Evolutionary conservation across 352 stramenopile species (phyloP).

Genomic region (Phytophthora quininea): DNA sequence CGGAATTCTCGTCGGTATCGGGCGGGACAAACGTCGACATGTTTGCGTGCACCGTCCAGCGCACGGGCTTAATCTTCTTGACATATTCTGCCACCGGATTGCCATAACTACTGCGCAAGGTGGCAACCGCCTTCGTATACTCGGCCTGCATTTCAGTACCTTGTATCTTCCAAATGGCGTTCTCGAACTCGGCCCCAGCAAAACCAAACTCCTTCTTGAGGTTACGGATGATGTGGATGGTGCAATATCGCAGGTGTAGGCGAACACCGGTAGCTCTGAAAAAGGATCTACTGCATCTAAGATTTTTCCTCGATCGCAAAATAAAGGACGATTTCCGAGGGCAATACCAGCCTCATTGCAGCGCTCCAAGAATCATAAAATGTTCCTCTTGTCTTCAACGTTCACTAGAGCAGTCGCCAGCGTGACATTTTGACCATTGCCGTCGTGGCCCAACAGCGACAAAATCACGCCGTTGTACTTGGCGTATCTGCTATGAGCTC

Average conservation of each 20-base stretch:
- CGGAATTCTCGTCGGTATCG: not conserved
- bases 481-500: conserved; percentile 14
- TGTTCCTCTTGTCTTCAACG: conserved; percentile 5
- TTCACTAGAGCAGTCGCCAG: conserved; percentile 4
- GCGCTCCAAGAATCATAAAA: conserved; percentile 11
- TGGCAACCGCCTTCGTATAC: not conserved
- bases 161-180: not conserved
- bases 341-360: conserved; percentile 3
- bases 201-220: not conserved
- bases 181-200: not conserved
- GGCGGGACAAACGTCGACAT: not conserved
- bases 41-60: not conserved
- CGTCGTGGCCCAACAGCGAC: not conserved
- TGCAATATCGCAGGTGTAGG: not conserved
- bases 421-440: conserved; percentile 8
- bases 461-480: conserved; percentile 13
- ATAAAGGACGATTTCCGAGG: not conserved
- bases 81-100: not conserved
- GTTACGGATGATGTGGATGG: not conserved
- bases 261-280: not conserved
- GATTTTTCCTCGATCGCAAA: conserved; percentile 7
- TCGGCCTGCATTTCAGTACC: not conserved
- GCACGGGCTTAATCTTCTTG: not conserved
- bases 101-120: not conserved
- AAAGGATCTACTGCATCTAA: not conserved